phyloP scores from a whole-genome alignment of 208 protist genomes.

The Trypanosoma conorhini region DNA sequence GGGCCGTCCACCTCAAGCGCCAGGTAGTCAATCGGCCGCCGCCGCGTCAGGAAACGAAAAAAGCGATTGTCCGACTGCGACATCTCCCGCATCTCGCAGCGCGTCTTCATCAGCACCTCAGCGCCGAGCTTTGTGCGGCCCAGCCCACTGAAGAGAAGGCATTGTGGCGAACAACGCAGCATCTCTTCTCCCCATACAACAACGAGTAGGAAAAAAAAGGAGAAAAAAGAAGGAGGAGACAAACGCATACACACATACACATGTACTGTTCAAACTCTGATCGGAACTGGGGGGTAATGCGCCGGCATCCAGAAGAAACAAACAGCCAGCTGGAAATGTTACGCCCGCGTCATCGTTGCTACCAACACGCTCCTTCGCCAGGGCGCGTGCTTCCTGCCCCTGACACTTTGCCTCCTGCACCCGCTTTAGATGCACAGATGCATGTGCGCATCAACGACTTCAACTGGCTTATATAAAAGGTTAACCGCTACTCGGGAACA shows the following conservation, averaged over 20 bases:
- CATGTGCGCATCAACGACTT: not conserved
- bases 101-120: constrained; percentile 75
- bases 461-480: not conserved
- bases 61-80: constrained; percentile 47
- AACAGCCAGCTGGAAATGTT: not conserved
- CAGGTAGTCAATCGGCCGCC: constrained; percentile 75
- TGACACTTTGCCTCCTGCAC: not conserved
- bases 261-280: not conserved
- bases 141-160: constrained; percentile 52
- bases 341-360: not conserved
- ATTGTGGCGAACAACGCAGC: constrained; percentile 39
- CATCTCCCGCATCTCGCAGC: constrained; percentile 67
- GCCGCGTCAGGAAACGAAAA: constrained; percentile 63
- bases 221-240: constrained; percentile 26
- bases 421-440: not conserved
- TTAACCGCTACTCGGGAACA: not conserved
- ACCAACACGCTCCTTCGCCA: not conserved
- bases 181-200: constrained; percentile 24
- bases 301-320: not conserved
- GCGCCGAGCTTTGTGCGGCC: constrained; percentile 73
- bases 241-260: constrained; percentile 1
- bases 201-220: constrained; percentile 21
- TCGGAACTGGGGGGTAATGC: not conserved
- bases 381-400: not conserved
- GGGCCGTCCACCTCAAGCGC: constrained; percentile 76